Percentiles rank a stretch among this genome's conserved stretches.
Evolutionary conservation across 1,284 basidiomycete species (phyloP).

Genomic region (Takashimella tepidaria): DNA sequence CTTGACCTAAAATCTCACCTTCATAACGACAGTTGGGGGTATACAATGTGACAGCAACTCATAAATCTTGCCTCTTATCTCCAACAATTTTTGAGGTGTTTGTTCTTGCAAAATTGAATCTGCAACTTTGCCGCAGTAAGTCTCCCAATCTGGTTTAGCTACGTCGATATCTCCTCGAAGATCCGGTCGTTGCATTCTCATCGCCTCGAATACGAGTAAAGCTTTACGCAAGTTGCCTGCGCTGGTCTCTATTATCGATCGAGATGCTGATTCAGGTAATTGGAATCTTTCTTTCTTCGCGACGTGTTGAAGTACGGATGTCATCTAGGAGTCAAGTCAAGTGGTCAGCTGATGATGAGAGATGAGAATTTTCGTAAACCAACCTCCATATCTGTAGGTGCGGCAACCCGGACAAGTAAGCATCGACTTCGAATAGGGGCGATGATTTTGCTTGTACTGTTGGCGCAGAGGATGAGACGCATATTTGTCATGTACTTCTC

Average conservation of each 20-base stretch:
- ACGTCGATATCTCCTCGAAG: slow-evolving; percentile 66
- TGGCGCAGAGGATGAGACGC: slow-evolving; percentile 96
- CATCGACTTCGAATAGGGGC: slow-evolving; percentile 95
- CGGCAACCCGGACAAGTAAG: slow-evolving; percentile 86
- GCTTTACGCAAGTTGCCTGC: slow-evolving; percentile 93
- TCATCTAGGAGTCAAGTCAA: slow-evolving; percentile 57
- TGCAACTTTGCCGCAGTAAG: slow-evolving; percentile 92
- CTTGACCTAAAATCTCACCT: slow-evolving; percentile 61
- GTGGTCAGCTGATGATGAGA: background rate
- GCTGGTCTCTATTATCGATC: slow-evolving; percentile 72
- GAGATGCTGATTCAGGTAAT: slow-evolving; percentile 67
- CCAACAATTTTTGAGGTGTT: slow-evolving; percentile 83
- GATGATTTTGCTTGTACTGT: slow-evolving; percentile 92
- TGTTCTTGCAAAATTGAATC: slow-evolving; percentile 90
- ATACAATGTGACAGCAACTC: slow-evolving; percentile 96
- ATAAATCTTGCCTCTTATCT: slow-evolving; percentile 87
- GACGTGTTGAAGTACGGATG: slow-evolving; percentile 70
- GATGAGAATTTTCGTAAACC: slow-evolving; percentile 19
- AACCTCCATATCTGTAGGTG: slow-evolving; percentile 74
- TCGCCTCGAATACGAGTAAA: slow-evolving; percentile 85
- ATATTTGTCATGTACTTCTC: slow-evolving; percentile 99
- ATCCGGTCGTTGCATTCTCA: slow-evolving; percentile 91
- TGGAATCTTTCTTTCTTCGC: slow-evolving; percentile 76
- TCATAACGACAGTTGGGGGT: slow-evolving; percentile 84
- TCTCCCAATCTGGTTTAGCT: slow-evolving; percentile 98